phyloP scores from a whole-genome alignment of 179 eudicot species.

The Silene coronaria region DNA sequence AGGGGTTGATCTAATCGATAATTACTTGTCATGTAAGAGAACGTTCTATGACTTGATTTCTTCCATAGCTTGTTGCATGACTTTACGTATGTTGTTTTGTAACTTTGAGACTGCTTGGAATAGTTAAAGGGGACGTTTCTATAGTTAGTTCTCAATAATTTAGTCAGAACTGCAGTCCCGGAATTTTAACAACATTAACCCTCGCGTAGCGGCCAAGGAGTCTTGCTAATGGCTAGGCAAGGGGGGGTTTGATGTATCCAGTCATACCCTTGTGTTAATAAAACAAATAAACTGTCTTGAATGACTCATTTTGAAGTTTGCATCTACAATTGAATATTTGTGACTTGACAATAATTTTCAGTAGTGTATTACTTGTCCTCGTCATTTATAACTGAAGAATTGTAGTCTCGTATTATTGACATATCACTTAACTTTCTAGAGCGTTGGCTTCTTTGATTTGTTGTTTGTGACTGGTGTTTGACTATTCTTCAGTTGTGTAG shows the following conservation, averaged over 20 bases:
- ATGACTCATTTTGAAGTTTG: too few species aligned
- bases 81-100: background rate
- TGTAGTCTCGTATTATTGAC: background rate
- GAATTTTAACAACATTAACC: too few species aligned
- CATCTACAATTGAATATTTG: too few species aligned
- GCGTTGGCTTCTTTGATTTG: background rate
- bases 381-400: too few species aligned
- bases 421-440: background rate
- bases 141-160: background rate
- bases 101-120: background rate
- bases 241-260: background rate
- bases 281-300: too few species aligned
- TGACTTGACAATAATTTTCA: too few species aligned
- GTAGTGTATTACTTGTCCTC: too few species aligned
- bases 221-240: background rate
- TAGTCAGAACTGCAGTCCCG: background rate
- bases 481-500: background rate
- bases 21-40: conserved; percentile 9
- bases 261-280: too few species aligned
- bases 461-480: too few species aligned
- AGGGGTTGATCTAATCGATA: conserved; percentile 60
- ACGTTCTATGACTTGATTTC: background rate
- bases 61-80: background rate
- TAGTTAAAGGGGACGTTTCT: background rate
- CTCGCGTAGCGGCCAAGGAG: background rate